These are phyloP conservation scores for thale cress (Arabidopsis thaliana) DNA, from an alignment of 345 rosid genomes.

Conservation along the genomic window DNA sequence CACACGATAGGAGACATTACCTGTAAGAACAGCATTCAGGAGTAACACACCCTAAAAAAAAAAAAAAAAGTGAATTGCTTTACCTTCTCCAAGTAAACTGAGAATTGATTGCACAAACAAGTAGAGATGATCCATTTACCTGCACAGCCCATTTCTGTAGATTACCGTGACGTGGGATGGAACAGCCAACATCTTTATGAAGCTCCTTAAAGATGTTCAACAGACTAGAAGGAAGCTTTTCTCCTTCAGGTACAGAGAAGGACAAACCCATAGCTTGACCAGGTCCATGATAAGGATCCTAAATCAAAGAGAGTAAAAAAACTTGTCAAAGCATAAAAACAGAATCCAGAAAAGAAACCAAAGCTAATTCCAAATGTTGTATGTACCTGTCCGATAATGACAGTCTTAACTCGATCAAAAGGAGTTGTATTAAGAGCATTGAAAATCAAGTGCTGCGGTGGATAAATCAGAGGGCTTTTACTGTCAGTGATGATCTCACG, in stretches of 20 bases:
- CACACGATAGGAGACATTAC: constrained; percentile 43
- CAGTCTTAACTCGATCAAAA: constrained; percentile 76
- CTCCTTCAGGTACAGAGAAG: constrained; percentile 86
- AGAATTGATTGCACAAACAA: not conserved
- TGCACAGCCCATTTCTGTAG: constrained; percentile 87
- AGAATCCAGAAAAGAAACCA: constrained; percentile 1
- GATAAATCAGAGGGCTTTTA: constrained; percentile 56
- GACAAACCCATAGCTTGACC: constrained; percentile 99
- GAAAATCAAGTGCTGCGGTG: constrained; percentile 82
- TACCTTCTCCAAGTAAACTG: constrained; percentile 22
- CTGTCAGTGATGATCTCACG: constrained; percentile 50
- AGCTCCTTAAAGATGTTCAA: constrained; percentile 92
- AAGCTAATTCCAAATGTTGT: not conserved
- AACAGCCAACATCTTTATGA: constrained; percentile 81
- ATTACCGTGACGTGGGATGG: constrained; percentile 88
- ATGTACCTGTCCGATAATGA: constrained; percentile 84
- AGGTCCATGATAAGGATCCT: constrained; percentile 97
- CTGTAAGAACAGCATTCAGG: constrained; percentile 92
- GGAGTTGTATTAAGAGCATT: constrained; percentile 84
- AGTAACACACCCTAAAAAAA: constrained; percentile 75
- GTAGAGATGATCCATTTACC: constrained; percentile 49
- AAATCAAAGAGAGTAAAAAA: constrained; percentile 2
- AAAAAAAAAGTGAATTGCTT: constrained; percentile 22
- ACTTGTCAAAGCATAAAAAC: not conserved
- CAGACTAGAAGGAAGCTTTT: constrained; percentile 84